Evolutionary conservation across 2,329 filamentous ascomycete genomes (phyloP).

Genomic region (Corinectria fuckeliana): DNA sequence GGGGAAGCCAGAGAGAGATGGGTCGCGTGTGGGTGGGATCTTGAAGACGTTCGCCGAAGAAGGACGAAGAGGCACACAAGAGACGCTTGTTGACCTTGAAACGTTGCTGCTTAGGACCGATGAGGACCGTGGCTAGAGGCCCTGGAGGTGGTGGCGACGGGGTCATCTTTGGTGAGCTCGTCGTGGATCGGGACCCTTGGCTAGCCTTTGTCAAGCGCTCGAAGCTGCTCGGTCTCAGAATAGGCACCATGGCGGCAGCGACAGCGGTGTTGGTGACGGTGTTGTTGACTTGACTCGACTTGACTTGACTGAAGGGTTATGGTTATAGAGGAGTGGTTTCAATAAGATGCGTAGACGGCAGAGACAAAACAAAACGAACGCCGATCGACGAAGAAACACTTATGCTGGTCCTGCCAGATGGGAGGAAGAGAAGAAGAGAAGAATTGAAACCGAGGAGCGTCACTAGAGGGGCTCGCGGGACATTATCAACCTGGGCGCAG

Average conservation of each 20-base stretch:
- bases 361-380: slow-evolving; percentile 18
- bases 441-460: slow-evolving; percentile 32
- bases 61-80: slow-evolving; percentile 54
- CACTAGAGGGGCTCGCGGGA: slow-evolving; percentile 30
- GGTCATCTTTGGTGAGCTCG: slow-evolving; percentile 32
- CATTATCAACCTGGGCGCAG: slow-evolving; percentile 30
- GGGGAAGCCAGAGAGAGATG: slow-evolving; percentile 50
- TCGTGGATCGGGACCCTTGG: slow-evolving; percentile 15
- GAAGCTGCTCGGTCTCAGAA: slow-evolving; percentile 32
- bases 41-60: slow-evolving; percentile 56
- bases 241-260: slow-evolving; percentile 31
- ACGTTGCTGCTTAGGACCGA: slow-evolving; percentile 50
- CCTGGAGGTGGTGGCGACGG: slow-evolving; percentile 31
- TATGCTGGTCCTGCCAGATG: slow-evolving; percentile 34
- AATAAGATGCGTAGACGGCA: background rate
- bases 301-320: background rate
- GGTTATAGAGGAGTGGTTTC: background rate
- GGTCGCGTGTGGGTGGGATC: slow-evolving; percentile 39
- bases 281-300: too few species aligned
- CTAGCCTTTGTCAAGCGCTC: slow-evolving; percentile 30
- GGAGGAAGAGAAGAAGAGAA: slow-evolving; percentile 23
- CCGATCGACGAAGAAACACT: slow-evolving; percentile 17
- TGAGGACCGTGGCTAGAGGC: slow-evolving; percentile 46
- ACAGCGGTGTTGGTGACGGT: background rate
- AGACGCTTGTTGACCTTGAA: slow-evolving; percentile 53